Conservation (phyloP, 148 eudicot genomes). For the Agrostemma githago region DNA sequence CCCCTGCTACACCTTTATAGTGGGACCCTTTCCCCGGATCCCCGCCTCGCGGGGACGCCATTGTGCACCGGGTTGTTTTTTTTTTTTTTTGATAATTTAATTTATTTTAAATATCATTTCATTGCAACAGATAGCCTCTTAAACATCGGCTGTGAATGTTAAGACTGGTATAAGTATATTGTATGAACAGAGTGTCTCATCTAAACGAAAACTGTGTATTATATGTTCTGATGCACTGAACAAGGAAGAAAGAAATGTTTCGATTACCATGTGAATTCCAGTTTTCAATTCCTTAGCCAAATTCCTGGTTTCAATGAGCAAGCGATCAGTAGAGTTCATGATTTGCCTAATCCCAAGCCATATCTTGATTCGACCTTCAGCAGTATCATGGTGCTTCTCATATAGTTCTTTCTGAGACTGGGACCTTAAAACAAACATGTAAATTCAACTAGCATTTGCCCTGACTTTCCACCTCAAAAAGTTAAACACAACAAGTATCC, state of each 20-base stretch:
- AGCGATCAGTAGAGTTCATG: slow-evolving; percentile 79
- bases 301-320: slow-evolving; percentile 66
- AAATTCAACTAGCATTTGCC: slow-evolving; percentile 10
- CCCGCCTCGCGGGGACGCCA: no score
- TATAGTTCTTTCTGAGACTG: slow-evolving; percentile 75
- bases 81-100: no score
- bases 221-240: neutral
- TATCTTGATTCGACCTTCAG: slow-evolving; percentile 76
- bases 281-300: slow-evolving; percentile 62
- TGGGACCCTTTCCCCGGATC: no score
- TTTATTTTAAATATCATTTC: no score
- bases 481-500: neutral
- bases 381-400: slow-evolving; percentile 66
- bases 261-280: slow-evolving; percentile 85
- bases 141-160: no score
- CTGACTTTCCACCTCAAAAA: neutral
- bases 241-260: neutral
- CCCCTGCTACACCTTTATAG: no score
- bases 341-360: slow-evolving; percentile 95
- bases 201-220: neutral
- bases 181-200: neutral
- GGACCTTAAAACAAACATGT: slow-evolving; percentile 26
- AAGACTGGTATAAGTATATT: no score
- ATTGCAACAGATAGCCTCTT: no score
- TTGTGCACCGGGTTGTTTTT: no score